Base-by-base conservation (phyloP, 352 stramenopile species). In the Phytophthora capsici region DNA sequence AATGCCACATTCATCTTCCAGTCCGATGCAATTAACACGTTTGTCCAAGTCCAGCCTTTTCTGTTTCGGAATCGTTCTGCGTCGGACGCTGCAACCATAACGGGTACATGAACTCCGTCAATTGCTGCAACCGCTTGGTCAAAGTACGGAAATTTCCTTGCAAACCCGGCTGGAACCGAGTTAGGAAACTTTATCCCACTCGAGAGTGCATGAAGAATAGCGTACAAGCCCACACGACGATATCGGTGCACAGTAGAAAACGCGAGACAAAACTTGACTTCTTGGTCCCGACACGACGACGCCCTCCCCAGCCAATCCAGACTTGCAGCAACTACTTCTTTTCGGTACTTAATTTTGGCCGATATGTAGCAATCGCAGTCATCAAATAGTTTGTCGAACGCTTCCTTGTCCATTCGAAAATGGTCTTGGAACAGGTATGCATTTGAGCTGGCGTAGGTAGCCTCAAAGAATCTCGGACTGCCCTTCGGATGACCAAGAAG, bases 181-280 rank as follows among this genome's bases (percentile, higher is more conserved):
- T 1, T 20, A 12, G 55, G 45, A 4, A 51, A 2, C 0, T 0
- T 7, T 8, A 63, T 25, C 6, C 2, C 57, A 4, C 19, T 4
- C 1, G 12, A 8, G 1, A 51, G 12, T 10, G 34, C 25, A 12
- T n/a, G 12, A 17, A 63, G 34, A 26, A 56, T 30, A 14, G 25
- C 52, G 19, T 59, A 41, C 3, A 59, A 26, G 0, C 38, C 51
- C 32, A 59, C 19, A 10, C 20, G 41, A 16, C 53, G 38, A 43
- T 60, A 60, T 12, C 41, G 41, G 25, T 60, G 41, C 14, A 60
- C 45, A 7, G 41, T 60, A 34, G 53, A 60, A 25, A 17, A 60
- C 2, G 41, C 40, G 12, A 51, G 28, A 1, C 19, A 1, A 28
- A 60, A 44, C 26, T 50, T 60, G 4, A 22, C 20, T 17, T 60